These are phyloP conservation scores for Melocanna baccifera DNA, from an alignment of 176 grass and related monocot genomes.

Conservation along the genomic window DNA sequence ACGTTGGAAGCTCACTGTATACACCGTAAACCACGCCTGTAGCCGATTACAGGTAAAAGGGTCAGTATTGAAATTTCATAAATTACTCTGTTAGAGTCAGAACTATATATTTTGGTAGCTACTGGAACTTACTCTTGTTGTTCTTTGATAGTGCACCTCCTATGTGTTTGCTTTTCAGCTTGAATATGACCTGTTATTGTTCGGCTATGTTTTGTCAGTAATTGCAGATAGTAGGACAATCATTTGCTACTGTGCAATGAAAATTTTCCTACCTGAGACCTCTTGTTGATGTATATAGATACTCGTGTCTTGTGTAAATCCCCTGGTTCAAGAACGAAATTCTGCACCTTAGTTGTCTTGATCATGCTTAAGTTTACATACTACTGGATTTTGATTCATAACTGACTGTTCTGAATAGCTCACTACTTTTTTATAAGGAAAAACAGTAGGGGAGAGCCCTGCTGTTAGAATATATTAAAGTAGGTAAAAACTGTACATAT, in stretches of 20 bases:
- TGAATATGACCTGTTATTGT: constrained; percentile 72
- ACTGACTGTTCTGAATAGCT: constrained; percentile 19
- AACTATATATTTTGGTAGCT: background rate
- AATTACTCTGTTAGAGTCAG: background rate
- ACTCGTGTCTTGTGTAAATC: constrained; percentile 61
- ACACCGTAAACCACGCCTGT: constrained; percentile 85
- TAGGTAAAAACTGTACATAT: no score
- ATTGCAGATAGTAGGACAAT: background rate
- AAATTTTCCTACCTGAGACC: constrained; percentile 59
- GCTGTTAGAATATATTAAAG: no score
- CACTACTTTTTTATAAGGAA: background rate
- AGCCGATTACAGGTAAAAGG: background rate
- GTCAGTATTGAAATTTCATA: background rate
- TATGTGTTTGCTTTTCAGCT: constrained; percentile 93
- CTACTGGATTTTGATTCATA: background rate
- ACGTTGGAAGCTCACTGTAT: constrained; percentile 71
- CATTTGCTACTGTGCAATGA: background rate
- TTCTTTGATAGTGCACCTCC: constrained; percentile 91
- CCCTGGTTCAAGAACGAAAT: constrained; percentile 53
- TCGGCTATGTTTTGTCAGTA: constrained; percentile 10
- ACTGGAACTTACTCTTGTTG: constrained; percentile 67
- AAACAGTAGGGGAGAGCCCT: no score
- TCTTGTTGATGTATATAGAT: constrained; percentile 85
- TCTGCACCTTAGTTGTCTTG: background rate
- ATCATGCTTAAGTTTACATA: background rate